Percentiles rank a stretch among this genome's conserved stretches.
Conservation (phyloP, 2,329 filamentous ascomycete species). For the Penicillium hesseltinei region DNA sequence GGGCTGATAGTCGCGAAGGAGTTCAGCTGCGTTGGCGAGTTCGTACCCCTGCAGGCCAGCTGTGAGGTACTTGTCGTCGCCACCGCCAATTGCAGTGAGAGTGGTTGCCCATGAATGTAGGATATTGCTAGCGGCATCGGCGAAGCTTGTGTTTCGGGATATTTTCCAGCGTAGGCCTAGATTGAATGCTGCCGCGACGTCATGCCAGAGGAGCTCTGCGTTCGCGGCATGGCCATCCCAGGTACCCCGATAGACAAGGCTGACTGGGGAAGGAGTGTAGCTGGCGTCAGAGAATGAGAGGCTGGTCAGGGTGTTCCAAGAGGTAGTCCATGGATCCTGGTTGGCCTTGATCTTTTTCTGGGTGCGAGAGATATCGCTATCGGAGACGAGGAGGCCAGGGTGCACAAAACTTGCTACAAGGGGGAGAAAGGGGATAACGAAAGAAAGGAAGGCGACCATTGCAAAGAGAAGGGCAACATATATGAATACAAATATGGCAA, state of each 20-base stretch:
- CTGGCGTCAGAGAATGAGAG: no score
- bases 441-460: neutral
- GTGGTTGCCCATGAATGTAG: conserved; percentile 6
- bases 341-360: no score
- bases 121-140: conserved; percentile 8
- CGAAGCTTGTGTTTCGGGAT: conserved; percentile 2
- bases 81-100: neutral
- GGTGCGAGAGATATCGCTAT: no score
- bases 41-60: conserved; percentile 12
- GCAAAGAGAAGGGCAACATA: neutral
- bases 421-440: no score
- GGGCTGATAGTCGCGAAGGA: conserved; percentile 10
- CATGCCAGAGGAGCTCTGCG: no score
- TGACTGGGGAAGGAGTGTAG: no score
- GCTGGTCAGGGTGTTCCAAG: no score
- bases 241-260: no score
- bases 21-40: conserved; percentile 13
- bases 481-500: neutral
- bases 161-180: conserved; percentile 15
- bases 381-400: no score
- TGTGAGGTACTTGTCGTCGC: conserved; percentile 7
- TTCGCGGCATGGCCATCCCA: no score
- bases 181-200: conserved; percentile 5
- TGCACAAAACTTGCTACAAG: no score
- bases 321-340: no score